Percentiles rank a stretch among this genome's conserved stretches.
Evolutionary conservation across 2,329 filamentous ascomycete genomes (phyloP).

Genomic region (Neoascochyta sp.): DNA sequence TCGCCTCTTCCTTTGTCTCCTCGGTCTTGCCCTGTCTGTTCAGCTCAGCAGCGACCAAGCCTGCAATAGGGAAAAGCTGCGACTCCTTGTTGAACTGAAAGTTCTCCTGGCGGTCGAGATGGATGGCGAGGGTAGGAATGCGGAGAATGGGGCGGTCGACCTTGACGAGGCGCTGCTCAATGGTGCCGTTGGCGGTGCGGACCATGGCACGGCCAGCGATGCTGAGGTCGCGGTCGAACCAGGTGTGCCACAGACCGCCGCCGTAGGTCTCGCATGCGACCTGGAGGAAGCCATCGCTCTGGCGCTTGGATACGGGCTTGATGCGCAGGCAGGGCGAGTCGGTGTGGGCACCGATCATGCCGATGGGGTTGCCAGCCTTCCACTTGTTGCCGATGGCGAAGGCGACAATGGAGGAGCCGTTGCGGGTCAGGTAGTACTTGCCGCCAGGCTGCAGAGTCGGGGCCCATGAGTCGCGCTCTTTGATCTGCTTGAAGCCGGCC

Average conservation of each 20-base stretch:
- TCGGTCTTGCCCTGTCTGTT: slow-evolving; percentile 64
- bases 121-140: slow-evolving; percentile 90
- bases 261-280: slow-evolving; percentile 96
- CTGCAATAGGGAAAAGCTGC: slow-evolving; percentile 89
- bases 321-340: slow-evolving; percentile 89
- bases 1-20: slow-evolving; percentile 46
- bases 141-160: slow-evolving; percentile 85
- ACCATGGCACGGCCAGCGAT: slow-evolving; percentile 87
- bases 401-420: slow-evolving; percentile 85
- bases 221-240: slow-evolving; percentile 92
- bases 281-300: slow-evolving; percentile 81
- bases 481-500: slow-evolving; percentile 83
- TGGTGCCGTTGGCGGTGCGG: slow-evolving; percentile 65
- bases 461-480: slow-evolving; percentile 87
- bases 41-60: slow-evolving; percentile 80
- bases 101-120: slow-evolving; percentile 78
- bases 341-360: slow-evolving; percentile 94
- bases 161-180: slow-evolving; percentile 82
- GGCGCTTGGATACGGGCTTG: slow-evolving; percentile 92
- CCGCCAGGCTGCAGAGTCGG: slow-evolving; percentile 76
- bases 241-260: slow-evolving; percentile 95
- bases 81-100: slow-evolving; percentile 98
- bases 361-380: slow-evolving; percentile 83
- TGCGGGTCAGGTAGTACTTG: slow-evolving; percentile 94
- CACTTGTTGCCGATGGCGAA: slow-evolving; percentile 89